Base-by-base conservation (phyloP, 2,329 filamentous ascomycete genomes). In the Trichoderma breve region DNA sequence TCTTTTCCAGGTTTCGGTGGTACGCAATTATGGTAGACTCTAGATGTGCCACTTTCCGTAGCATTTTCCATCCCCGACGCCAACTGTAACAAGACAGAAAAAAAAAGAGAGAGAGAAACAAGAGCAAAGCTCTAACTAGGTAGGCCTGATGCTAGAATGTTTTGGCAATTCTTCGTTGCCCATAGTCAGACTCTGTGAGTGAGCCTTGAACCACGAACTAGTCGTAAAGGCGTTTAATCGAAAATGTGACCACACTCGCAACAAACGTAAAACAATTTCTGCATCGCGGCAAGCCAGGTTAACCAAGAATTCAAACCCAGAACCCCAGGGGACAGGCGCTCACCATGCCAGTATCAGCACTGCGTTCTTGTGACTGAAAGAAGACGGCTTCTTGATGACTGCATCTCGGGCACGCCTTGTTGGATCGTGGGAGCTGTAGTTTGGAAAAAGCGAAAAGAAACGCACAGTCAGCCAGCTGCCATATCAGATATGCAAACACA, bases 281-380 rank as follows among this genome's bases (percentile, higher is more conserved):
- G n/a, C 47, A 43, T 58, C 24, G 26, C 32, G 15, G 60, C 60
- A 53, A 65, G 15, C 34, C n/a, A 28, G 21, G 53, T 64, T 63
- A 70, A 70, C 53, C 14, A 65, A 26, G 1, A 26, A 28, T 21
- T 21, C 47, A 4, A 14, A 51, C n/a, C 47, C n/a, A 51, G n/a
- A 51, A 51, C n/a, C 47, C 26, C 39, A 26, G 24, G 12, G 28
- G 18, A 14, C 28, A 47, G 60, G 62, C 58, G 51, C 92, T 87
- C 83, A 98, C 96, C 96, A 99, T 99, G 85, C 96, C 96, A 58
- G 96, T 99, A 83, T 98, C 95, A 63, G 94, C 93, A 76, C 92
- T 97, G 83, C 96, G 92, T 85, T 98, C 95, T 81, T 99, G 96
- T 74, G 95, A 98, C 85, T 99, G 96, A 86, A 99, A 99, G 85